Base-by-base conservation (phyloP, 2,329 filamentous ascomycete genomes). In the Fusarium ramigenum region DNA sequence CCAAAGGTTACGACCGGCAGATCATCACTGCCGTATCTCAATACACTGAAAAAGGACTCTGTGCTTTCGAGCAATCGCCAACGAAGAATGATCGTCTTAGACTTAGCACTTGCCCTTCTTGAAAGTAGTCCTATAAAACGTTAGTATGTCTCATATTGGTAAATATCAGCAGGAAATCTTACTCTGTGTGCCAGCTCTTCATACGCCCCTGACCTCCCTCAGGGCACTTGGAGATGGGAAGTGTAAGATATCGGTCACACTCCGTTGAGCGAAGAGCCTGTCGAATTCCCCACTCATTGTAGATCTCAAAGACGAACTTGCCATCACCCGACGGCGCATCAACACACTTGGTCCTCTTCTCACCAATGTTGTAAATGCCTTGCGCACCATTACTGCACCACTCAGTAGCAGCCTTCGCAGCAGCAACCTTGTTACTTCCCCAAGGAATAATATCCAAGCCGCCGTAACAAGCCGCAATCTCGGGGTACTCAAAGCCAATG, bases 161-260 rank as follows among this genome's bases (percentile, higher is more conserved):
- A 30, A 2, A 1, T n/a, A 7, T 37, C 2, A 40, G 0, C 2
- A 0, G 14, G 23, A 4, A 14, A 15, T 44, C 68, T 64, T 58
- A 74, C 72, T 70, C 46, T 6, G 52, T 53, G 14, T 30, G 28
- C 65, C 72, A 74, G 30, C 56, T 57, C 59, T 75, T 34, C 5
- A 42, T n/a, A 1, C 30, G 34, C 7, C 28, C 32, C 15, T 60
- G 69, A 1, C 58, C 59, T 49, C 72, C 69, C 2, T n/a, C 37
- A 0, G 44, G 1, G 43, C 72, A 75, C 0, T 52, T 49, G 3
- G 73, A 28, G 25, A 74, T 60, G 2, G 62, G 47, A 7, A 68
- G 53, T 4, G 7, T 4, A 0, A 74, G 19, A 12, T 62, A 52
- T 30, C 6, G 8, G 19, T 42, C 46, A 14, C 72, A 74, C 4